Base-by-base conservation (phyloP, 164 flowering plant species). In the Macadamia tetraphylla region DNA sequence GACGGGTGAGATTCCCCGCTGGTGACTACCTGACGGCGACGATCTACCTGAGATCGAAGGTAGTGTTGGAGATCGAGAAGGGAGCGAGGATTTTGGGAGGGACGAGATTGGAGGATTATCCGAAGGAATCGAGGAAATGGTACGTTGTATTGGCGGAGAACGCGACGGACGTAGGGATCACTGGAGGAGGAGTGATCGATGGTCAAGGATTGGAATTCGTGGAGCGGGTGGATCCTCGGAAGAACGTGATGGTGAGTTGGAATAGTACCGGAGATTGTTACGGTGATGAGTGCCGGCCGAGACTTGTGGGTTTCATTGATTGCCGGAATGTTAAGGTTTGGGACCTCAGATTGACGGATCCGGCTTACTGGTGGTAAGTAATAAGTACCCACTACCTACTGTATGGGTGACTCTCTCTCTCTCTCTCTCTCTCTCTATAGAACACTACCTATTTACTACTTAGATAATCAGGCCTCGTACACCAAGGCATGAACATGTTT, bases 171-270 rank as follows among this genome's bases (percentile, higher is more conserved):
- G 97, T 94, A 30, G 97, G 95, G 77, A 87, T 92, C 68, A 88
- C 84, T 6, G 98, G 97, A 15, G 89, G 86, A 0, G 97, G 98
- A 6, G 88, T 71, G 75, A 80, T 94, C 68, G 84, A 94, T 70
- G 98, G 98, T 1, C 95, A 89, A 73, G 91, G 94, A 18, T 40
- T 72, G 80, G 58, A 77, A 78, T 92, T 91, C 67, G 94, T 90
- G 73, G 63, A 66, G 82, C 77, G 78, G 64, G 67, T 76, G 40
- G 86, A 88, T 55, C 80, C 80, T 74, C 76, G 69, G 85, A 92
- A 90, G 85, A 92, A 90, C 71, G 94, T 94, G 81, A 94, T 92
- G 97, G 91, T 87, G 79, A 94, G 98, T 55, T 94, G 98, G 98
- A 94, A 94, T 53, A 42, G 35, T 46, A 94, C 92, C 5, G 95